A percentile compares a stretch with the other conserved stretches of the same genome.
Conservation (phyloP, 2,329 filamentous ascomycete species). For the Talaromyces pinophilus region DNA sequence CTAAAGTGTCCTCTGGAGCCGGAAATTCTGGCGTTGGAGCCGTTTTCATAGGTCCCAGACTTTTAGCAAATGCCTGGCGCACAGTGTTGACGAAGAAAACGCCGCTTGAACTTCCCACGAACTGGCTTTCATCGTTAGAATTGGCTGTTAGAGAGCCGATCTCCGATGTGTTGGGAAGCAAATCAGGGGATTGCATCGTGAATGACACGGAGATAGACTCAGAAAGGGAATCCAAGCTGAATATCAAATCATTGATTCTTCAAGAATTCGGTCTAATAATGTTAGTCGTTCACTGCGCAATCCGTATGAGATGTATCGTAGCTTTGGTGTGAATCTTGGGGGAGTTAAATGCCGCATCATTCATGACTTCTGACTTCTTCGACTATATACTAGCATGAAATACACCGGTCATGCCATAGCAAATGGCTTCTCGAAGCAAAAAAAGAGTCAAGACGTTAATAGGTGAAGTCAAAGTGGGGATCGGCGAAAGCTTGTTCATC, state of each 20-base stretch:
- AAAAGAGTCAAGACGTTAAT: not conserved
- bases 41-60: slow-evolving; percentile 29
- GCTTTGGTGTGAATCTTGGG: not conserved
- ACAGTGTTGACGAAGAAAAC: slow-evolving; percentile 59
- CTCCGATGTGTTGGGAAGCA: slow-evolving; percentile 36
- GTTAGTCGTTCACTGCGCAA: not conserved
- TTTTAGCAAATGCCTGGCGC: slow-evolving; percentile 51
- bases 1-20: slow-evolving; percentile 34
- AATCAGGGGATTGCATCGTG: slow-evolving; percentile 34
- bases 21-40: slow-evolving; percentile 32
- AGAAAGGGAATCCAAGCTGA: not conserved
- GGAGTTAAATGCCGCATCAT: not conserved
- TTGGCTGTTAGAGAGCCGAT: slow-evolving; percentile 48
- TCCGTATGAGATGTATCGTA: not conserved
- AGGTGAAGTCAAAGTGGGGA: not conserved
- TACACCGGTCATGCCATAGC: not conserved
- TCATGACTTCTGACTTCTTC: not conserved
- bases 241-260: not conserved
- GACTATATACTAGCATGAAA: not conserved
- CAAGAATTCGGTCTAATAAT: not conserved
- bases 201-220: not conserved
- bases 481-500: not conserved
- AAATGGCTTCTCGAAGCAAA: not conserved
- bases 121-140: slow-evolving; percentile 51
- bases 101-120: slow-evolving; percentile 55